phyloP scores from a whole-genome alignment of 1,284 basidiomycete species.

The Anthracocystis setariae region DNA sequence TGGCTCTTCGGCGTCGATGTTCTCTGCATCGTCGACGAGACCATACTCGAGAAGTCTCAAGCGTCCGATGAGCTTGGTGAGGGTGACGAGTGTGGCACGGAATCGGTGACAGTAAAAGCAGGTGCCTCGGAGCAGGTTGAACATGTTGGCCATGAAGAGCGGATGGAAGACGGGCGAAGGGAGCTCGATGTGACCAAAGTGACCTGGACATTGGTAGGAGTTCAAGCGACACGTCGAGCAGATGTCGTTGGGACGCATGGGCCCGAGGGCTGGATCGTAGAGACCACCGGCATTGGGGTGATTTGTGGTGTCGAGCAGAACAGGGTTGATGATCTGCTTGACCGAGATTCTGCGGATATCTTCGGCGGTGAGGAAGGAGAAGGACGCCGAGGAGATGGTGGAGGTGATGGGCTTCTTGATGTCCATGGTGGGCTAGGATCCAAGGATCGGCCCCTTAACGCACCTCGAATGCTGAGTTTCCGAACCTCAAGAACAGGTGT shows the following conservation, averaged over 20 bases:
- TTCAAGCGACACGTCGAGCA: slow-evolving; percentile 92
- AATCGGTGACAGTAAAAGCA: slow-evolving; percentile 97
- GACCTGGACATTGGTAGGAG: slow-evolving; percentile 94
- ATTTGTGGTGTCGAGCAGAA: slow-evolving; percentile 92
- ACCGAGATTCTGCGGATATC: slow-evolving; percentile 94
- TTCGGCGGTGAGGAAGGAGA: slow-evolving; percentile 91
- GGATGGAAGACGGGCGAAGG: slow-evolving; percentile 96
- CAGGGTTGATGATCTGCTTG: slow-evolving; percentile 93
- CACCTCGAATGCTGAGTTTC: slow-evolving; percentile 14
- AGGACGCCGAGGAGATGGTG: slow-evolving; percentile 85
- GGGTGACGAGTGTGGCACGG: slow-evolving; percentile 77
- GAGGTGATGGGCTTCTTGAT: slow-evolving; percentile 88
- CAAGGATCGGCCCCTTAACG: slow-evolving; percentile 32
- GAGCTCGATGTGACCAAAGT: slow-evolving; percentile 99
- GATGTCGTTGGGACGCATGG: slow-evolving; percentile 74
- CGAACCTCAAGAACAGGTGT: slow-evolving; percentile 2
- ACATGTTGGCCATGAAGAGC: slow-evolving; percentile 93
- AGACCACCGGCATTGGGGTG: slow-evolving; percentile 90
- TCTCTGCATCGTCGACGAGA: slow-evolving; percentile 82
- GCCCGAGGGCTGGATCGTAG: slow-evolving; percentile 94
- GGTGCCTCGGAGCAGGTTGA: slow-evolving; percentile 85
- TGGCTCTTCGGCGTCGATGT: slow-evolving; percentile 69
- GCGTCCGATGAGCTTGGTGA: slow-evolving; percentile 78
- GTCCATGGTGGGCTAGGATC: slow-evolving; percentile 76
- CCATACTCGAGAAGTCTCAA: slow-evolving; percentile 90